Evolutionary conservation across 257 asterid genomes (phyloP).

Genomic region (Echites panduratus): DNA sequence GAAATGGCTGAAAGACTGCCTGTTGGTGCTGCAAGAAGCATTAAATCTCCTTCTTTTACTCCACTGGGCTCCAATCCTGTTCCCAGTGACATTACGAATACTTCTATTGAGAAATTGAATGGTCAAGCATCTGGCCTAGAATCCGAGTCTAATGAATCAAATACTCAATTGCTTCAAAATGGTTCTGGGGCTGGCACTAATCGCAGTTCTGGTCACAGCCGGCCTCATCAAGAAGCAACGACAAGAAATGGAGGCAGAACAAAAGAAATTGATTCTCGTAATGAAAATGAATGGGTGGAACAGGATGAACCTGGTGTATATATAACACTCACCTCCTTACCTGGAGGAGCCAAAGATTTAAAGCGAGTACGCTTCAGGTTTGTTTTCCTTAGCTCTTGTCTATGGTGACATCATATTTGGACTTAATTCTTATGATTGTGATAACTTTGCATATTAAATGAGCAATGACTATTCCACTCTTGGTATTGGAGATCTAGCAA

Average conservation of each 20-base stretch:
- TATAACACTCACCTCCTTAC: conserved; percentile 85
- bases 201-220: conserved; percentile 50
- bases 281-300: conserved; percentile 91
- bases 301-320: conserved; percentile 98
- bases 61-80: conserved; percentile 38
- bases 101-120: conserved; percentile 41
- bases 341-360: conserved; percentile 87
- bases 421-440: not conserved
- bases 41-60: conserved; percentile 60
- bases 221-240: conserved; percentile 40
- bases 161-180: conserved; percentile 40
- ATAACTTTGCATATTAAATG: not conserved
- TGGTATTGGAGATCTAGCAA: not conserved
- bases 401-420: not conserved
- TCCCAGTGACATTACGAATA: conserved; percentile 44
- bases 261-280: conserved; percentile 65
- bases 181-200: conserved; percentile 49
- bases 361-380: conserved; percentile 99
- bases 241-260: conserved; percentile 58
- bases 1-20: conserved; percentile 99
- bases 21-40: conserved; percentile 78
- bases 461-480: not conserved
- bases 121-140: conserved; percentile 53
- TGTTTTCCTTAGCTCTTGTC: conserved; percentile 17
- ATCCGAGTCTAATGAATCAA: conserved; percentile 53